Percentiles rank a stretch among this genome's conserved stretches.
phyloP scores from a whole-genome alignment of 371 early-diverging fungal genomes.

The Sporodiniella umbellata region DNA sequence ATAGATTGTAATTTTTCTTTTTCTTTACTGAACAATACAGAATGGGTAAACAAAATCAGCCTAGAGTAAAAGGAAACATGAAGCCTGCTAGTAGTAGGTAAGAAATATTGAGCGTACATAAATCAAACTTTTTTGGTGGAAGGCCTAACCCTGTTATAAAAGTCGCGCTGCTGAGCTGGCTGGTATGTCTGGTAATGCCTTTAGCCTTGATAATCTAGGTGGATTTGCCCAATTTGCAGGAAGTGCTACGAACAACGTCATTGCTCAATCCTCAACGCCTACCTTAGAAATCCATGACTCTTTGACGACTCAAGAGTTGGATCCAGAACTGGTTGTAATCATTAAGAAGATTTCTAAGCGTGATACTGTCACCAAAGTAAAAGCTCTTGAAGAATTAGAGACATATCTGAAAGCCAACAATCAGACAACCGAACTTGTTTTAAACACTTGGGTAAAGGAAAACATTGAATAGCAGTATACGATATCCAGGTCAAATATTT shows the following conservation, averaged over 20 bases:
- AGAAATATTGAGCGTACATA: no score
- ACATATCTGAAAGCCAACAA: slow-evolving; percentile 45
- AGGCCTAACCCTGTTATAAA: no score
- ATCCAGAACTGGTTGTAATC: slow-evolving; percentile 58
- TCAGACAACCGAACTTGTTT: slow-evolving; percentile 20
- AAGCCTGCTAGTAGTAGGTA: slow-evolving; percentile 77
- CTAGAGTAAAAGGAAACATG: slow-evolving; percentile 64
- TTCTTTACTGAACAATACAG: not conserved
- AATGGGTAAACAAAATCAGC: slow-evolving; percentile 53
- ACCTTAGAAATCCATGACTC: slow-evolving; percentile 16
- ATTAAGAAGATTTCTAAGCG: slow-evolving; percentile 64
- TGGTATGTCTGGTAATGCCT: slow-evolving; percentile 34
- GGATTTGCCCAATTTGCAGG: slow-evolving; percentile 65
- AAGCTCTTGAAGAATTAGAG: slow-evolving; percentile 67
- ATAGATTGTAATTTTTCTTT: not conserved
- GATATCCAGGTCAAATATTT: no score
- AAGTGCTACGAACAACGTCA: slow-evolving; percentile 8
- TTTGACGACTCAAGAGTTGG: slow-evolving; percentile 22
- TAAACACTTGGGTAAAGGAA: slow-evolving; percentile 34
- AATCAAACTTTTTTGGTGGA: no score
- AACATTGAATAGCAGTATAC: no score
- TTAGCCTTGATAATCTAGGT: slow-evolving; percentile 53
- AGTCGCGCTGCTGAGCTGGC: slow-evolving; percentile 75
- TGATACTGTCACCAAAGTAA: slow-evolving; percentile 64
- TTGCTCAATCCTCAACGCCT: slow-evolving; percentile 23